A percentile compares a stretch with the other conserved stretches of the same genome.
phyloP scores from a whole-genome alignment of 176 grass and related monocot genomes.

The Triticum turgidum region DNA sequence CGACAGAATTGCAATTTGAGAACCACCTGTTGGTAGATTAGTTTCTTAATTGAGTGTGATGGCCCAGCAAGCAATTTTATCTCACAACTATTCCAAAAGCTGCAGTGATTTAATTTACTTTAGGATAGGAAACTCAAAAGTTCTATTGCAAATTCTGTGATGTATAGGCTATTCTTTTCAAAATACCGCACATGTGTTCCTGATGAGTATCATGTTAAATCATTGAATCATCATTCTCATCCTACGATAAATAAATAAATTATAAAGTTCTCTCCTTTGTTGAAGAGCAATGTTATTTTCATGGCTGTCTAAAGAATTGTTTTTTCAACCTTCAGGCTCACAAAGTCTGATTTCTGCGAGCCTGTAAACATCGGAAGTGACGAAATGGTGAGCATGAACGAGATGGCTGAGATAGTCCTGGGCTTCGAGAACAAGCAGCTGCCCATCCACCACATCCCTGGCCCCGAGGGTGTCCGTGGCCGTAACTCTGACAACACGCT shows the following conservation, averaged over 20 bases:
- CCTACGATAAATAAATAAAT: neutral
- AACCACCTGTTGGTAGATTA: neutral
- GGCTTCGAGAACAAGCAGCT: constrained; percentile 54
- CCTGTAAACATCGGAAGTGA: constrained; percentile 74
- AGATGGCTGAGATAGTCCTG: constrained; percentile 61
- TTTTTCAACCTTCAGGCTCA: constrained; percentile 41
- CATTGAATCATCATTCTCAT: neutral
- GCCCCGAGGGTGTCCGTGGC: constrained; percentile 57
- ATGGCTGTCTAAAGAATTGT: neutral
- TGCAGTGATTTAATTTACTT: neutral
- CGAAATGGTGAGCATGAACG: constrained; percentile 83
- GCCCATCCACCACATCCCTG: constrained; percentile 60
- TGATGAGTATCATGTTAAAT: neutral
- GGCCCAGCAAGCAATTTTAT: constrained; percentile 1
- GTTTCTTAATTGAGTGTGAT: neutral
- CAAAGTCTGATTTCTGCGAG: constrained; percentile 70
- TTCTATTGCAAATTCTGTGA: neutral
- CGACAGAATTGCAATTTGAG: neutral
- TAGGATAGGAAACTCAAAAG: neutral
- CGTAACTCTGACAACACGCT: constrained; percentile 65
- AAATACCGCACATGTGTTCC: neutral
- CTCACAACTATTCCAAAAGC: constrained; percentile 3
- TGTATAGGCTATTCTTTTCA: neutral
- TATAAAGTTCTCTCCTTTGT: constrained; percentile 7
- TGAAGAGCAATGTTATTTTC: neutral